Conservation (phyloP, 2,329 filamentous ascomycete genomes). For the Knufia petricola region DNA sequence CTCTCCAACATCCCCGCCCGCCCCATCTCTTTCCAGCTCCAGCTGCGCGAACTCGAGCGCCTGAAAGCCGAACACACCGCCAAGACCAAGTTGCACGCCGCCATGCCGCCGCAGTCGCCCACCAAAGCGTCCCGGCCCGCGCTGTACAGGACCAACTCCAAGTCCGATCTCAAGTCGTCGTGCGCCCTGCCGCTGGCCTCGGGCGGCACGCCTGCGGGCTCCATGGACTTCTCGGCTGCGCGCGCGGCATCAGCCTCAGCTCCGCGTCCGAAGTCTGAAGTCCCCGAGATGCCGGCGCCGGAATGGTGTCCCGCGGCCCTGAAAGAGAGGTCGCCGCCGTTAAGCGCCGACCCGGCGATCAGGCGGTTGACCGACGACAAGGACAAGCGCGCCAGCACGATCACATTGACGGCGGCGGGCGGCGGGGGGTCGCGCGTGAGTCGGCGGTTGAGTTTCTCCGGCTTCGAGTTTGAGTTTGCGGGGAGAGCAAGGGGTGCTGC, state of each 20-base stretch:
- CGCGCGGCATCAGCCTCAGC: too few species aligned
- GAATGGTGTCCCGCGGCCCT: constrained; percentile 5
- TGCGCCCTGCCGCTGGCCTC: constrained; percentile 1
- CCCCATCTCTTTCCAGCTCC: constrained; percentile 11
- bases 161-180: background rate
- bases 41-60: constrained; percentile 12
- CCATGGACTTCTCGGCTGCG: too few species aligned
- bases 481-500: background rate
- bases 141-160: background rate
- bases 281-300: background rate
- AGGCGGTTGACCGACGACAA: constrained; percentile 1
- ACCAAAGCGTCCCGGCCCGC: background rate
- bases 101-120: too few species aligned
- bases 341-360: constrained; percentile 4
- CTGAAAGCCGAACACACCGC: background rate
- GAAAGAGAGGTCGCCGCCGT: background rate
- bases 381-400: too few species aligned
- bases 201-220: background rate
- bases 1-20: background rate
- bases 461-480: background rate
- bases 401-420: too few species aligned
- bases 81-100: too few species aligned
- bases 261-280: background rate
- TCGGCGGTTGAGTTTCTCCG: background rate
- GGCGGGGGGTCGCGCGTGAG: background rate